Conservation (phyloP, 495 filamentous ascomycete genomes). For the Penicillium steckii region DNA sequence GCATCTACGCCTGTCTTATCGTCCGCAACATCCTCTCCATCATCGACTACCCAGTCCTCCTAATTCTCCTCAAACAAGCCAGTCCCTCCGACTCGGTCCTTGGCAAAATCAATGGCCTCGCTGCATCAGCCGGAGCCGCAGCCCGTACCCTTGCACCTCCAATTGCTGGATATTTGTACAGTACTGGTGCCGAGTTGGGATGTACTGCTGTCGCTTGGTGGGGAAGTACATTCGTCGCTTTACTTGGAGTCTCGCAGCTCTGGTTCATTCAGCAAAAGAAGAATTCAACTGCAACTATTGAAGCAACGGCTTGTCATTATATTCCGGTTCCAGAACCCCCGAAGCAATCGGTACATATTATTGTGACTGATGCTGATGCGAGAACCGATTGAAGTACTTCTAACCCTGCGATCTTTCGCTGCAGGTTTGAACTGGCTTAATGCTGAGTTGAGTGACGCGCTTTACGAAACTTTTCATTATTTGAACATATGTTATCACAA, state of each 20-base stretch:
- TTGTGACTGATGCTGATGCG: constrained; percentile 33
- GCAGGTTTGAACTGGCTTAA: not conserved
- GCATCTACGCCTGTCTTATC: constrained; percentile 70
- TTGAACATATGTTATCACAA: not conserved
- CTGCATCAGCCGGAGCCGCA: constrained; percentile 74
- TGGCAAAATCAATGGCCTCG: constrained; percentile 79
- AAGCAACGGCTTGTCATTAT: constrained; percentile 32
- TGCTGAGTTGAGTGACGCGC: no score
- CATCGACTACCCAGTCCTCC: constrained; percentile 71
- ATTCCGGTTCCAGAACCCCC: constrained; percentile 19
- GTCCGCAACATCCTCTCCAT: constrained; percentile 77
- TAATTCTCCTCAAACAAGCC: constrained; percentile 84
- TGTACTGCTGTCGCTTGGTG: constrained; percentile 81
- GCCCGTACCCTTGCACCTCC: constrained; percentile 76
- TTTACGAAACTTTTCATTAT: not conserved
- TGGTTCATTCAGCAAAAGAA: constrained; percentile 59
- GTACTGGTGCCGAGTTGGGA: constrained; percentile 60
- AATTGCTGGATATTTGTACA: constrained; percentile 72
- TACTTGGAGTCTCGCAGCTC: constrained; percentile 66
- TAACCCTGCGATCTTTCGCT: no score
- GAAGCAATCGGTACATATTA: constrained; percentile 38
- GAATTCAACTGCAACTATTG: constrained; percentile 36
- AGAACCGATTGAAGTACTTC: not conserved
- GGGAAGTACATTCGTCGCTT: constrained; percentile 66
- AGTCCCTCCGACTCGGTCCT: constrained; percentile 64